These are phyloP conservation scores for Lachnum nothofagi DNA, from an alignment of 2,329 filamentous ascomycete genomes.

Conservation along the genomic window DNA sequence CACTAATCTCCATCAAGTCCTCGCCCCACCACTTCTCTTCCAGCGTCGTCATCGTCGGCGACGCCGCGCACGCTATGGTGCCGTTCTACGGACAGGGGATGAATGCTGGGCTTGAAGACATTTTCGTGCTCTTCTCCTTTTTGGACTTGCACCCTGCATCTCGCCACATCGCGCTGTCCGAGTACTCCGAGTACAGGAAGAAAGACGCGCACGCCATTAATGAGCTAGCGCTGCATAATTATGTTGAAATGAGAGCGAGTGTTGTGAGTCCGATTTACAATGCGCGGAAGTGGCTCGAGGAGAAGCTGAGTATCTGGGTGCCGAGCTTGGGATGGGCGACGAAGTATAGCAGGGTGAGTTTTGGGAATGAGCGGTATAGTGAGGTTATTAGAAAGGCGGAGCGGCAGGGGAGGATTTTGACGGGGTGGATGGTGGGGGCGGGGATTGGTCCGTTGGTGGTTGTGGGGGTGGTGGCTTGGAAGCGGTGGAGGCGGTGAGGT, in stretches of 20 bases:
- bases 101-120: constrained; percentile 93
- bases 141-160: constrained; percentile 58
- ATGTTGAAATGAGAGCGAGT: constrained; percentile 85
- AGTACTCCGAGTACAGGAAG: constrained; percentile 70
- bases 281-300: constrained; percentile 79
- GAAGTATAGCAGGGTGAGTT: constrained; percentile 87
- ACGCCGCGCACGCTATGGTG: constrained; percentile 95
- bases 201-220: constrained; percentile 86
- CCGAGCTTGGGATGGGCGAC: constrained; percentile 83
- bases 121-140: constrained; percentile 77
- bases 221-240: constrained; percentile 84
- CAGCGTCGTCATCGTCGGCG: constrained; percentile 79
- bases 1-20: constrained; percentile 90
- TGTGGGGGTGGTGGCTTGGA: constrained; percentile 16
- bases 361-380: constrained; percentile 86
- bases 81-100: constrained; percentile 98
- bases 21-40: constrained; percentile 75
- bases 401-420: constrained; percentile 50
- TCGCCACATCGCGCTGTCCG: constrained; percentile 64
- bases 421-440: constrained; percentile 18
- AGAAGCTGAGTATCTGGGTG: constrained; percentile 69
- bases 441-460: constrained; percentile 18
- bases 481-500: constrained; percentile 14
- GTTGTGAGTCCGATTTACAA: constrained; percentile 75
- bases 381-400: constrained; percentile 69